phyloP scores from a whole-genome alignment of 1,284 basidiomycete genomes.

The Uromyces viciae-fabae region DNA sequence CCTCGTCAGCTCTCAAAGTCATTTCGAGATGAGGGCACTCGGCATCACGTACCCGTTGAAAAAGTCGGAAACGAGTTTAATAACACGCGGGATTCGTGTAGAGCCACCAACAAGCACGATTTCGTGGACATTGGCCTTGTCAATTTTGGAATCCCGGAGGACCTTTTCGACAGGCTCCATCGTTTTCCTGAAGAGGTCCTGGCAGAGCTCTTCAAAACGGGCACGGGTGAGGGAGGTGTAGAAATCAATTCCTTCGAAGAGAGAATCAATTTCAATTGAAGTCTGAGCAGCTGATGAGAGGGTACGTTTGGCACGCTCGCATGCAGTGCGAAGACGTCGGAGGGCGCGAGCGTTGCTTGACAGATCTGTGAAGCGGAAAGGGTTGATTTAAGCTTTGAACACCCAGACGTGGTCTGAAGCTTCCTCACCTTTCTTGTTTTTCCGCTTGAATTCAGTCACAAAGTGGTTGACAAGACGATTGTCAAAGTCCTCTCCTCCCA shows the following conservation, averaged over 20 bases:
- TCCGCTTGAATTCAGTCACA: conserved; percentile 96
- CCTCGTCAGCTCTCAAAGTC: too few species aligned
- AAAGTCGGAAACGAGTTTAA: conserved; percentile 97
- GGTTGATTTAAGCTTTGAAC: neutral
- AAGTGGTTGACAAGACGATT: conserved; percentile 98
- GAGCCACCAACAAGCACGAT: conserved; percentile 98
- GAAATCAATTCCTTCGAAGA: conserved; percentile 97
- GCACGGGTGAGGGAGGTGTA: conserved; percentile 97
- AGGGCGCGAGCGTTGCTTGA: conserved; percentile 90
- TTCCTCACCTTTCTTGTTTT: conserved; percentile 94
- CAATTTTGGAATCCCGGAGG: conserved; percentile 94
- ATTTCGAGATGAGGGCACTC: neutral
- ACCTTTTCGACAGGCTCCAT: conserved; percentile 99
- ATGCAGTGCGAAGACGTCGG: conserved; percentile 93
- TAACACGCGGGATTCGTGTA: conserved; percentile 95
- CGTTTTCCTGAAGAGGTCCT: conserved; percentile 93
- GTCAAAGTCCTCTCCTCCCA: conserved; percentile 99
- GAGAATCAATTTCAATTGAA: conserved; percentile 95
- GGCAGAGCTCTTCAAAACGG: conserved; percentile 96
- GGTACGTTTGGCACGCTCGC: conserved; percentile 97
- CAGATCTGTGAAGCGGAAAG: conserved; percentile 63
- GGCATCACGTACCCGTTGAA: conserved; percentile 68
- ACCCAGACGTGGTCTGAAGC: neutral
- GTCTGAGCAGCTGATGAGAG: conserved; percentile 95
- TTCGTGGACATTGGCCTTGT: conserved; percentile 90